Percentiles rank a stretch among this genome's conserved stretches.
phyloP scores from a whole-genome alignment of 2,329 filamentous ascomycete genomes.

The Fusarium coicis region DNA sequence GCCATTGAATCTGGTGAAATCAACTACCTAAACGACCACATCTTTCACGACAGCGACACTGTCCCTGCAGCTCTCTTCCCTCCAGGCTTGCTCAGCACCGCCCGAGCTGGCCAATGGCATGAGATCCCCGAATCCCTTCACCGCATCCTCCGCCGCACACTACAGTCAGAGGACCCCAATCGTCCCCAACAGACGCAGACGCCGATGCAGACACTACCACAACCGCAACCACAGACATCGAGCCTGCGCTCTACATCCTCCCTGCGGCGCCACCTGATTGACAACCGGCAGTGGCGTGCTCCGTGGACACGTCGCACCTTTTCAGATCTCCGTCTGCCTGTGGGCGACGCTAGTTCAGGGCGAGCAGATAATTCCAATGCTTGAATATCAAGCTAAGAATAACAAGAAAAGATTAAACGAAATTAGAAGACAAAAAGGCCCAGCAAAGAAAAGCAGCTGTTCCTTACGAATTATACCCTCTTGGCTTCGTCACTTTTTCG shows the following conservation, averaged over 20 bases:
- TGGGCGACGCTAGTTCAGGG: slow-evolving; percentile 45
- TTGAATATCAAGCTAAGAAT: slow-evolving; percentile 2
- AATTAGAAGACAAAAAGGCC: slow-evolving; percentile 8
- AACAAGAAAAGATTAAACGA: neutral
- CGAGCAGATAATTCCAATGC: slow-evolving; percentile 36
- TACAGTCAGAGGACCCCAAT: slow-evolving; percentile 53
- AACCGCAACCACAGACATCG: slow-evolving; percentile 22
- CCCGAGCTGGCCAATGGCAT: slow-evolving; percentile 66
- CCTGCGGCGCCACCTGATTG: slow-evolving; percentile 33
- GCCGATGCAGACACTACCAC: slow-evolving; percentile 19
- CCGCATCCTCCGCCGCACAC: slow-evolving; percentile 60
- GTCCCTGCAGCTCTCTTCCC: slow-evolving; percentile 57
- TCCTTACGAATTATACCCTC: slow-evolving; percentile 40
- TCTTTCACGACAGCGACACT: slow-evolving; percentile 46
- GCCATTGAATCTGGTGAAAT: slow-evolving; percentile 72
- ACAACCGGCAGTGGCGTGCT: slow-evolving; percentile 22
- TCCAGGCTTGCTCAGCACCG: slow-evolving; percentile 63
- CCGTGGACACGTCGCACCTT: slow-evolving; percentile 40
- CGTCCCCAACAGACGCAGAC: slow-evolving; percentile 28
- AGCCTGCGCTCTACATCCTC: slow-evolving; percentile 10
- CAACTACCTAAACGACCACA: slow-evolving; percentile 57
- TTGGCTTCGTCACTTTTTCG: slow-evolving; percentile 6
- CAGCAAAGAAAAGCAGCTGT: slow-evolving; percentile 27
- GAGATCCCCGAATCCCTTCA: slow-evolving; percentile 68
- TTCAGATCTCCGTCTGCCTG: slow-evolving; percentile 55